These are phyloP conservation scores for Monilinia fructigena DNA, from an alignment of 2,329 filamentous ascomycete genomes.

Conservation along the genomic window DNA sequence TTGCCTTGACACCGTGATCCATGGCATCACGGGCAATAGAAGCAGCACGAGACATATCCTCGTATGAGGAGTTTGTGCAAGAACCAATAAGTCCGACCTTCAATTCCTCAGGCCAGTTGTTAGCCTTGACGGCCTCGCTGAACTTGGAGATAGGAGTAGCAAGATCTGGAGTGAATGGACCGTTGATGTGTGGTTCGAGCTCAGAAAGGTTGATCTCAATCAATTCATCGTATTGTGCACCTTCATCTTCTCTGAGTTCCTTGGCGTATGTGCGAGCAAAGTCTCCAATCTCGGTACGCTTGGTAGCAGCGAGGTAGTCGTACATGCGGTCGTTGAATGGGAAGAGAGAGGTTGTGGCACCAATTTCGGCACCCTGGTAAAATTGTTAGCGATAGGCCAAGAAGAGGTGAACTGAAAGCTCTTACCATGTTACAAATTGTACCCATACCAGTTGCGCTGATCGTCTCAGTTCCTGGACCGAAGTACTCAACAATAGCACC, in stretches of 20 bases:
- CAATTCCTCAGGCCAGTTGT: conserved; percentile 94
- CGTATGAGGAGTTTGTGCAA: conserved; percentile 87
- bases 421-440: conserved; percentile 66
- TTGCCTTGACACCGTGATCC: conserved; percentile 89
- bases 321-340: conserved; percentile 98
- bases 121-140: conserved; percentile 87
- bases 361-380: conserved; percentile 60
- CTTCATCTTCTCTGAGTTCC: conserved; percentile 83
- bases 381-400: not conserved
- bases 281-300: conserved; percentile 86
- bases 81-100: conserved; percentile 97
- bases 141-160: conserved; percentile 98
- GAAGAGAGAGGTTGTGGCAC: conserved; percentile 91
- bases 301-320: conserved; percentile 90
- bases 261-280: conserved; percentile 81
- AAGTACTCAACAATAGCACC: conserved; percentile 83
- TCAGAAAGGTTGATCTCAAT: conserved; percentile 94
- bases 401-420: not conserved
- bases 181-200: conserved; percentile 98
- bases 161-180: conserved; percentile 97
- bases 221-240: conserved; percentile 91
- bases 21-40: conserved; percentile 90
- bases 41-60: conserved; percentile 91
- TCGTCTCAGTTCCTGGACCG: conserved; percentile 68
- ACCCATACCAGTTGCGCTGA: conserved; percentile 84